These are phyloP conservation scores for Colletotrichum ledebouriae DNA, from an alignment of 2,329 filamentous ascomycete genomes.

Conservation along the genomic window DNA sequence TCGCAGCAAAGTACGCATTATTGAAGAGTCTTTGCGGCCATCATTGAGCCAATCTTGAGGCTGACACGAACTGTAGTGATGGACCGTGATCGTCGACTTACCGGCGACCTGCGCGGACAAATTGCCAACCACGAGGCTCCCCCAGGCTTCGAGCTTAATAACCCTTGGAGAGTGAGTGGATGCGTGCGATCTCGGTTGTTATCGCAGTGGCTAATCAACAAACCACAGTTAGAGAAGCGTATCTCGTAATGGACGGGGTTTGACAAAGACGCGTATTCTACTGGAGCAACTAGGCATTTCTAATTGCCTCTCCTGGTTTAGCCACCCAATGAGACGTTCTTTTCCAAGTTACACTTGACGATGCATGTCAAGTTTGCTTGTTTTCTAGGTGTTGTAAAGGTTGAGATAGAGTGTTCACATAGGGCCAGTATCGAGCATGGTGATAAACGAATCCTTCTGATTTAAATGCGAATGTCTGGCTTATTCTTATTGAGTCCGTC, in stretches of 20 bases:
- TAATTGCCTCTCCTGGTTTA: background rate
- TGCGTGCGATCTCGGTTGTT: background rate
- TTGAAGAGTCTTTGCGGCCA: background rate
- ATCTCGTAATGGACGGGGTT: constrained; percentile 54
- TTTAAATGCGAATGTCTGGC: constrained; percentile 68
- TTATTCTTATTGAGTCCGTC: constrained; percentile 90
- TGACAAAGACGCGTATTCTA: constrained; percentile 27
- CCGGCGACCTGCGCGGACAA: constrained; percentile 70
- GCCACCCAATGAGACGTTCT: constrained; percentile 7
- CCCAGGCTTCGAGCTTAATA: constrained; percentile 72
- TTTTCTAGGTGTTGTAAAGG: background rate
- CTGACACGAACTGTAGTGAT: constrained; percentile 64
- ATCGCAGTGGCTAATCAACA: constrained; percentile 39
- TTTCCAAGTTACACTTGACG: background rate
- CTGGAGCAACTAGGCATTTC: constrained; percentile 3
- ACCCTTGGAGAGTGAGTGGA: constrained; percentile 71
- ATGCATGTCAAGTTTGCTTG: background rate
- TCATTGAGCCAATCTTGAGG: constrained; percentile 4
- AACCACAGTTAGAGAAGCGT: constrained; percentile 65
- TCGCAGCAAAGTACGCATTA: constrained; percentile 66
- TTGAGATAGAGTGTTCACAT: background rate
- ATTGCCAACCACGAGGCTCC: constrained; percentile 68
- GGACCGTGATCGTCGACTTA: constrained; percentile 73
- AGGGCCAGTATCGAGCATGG: background rate
- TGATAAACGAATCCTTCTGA: background rate